phyloP scores from a whole-genome alignment of 1,139 yeast species.

The Saccharomycopsis hybrid region DNA sequence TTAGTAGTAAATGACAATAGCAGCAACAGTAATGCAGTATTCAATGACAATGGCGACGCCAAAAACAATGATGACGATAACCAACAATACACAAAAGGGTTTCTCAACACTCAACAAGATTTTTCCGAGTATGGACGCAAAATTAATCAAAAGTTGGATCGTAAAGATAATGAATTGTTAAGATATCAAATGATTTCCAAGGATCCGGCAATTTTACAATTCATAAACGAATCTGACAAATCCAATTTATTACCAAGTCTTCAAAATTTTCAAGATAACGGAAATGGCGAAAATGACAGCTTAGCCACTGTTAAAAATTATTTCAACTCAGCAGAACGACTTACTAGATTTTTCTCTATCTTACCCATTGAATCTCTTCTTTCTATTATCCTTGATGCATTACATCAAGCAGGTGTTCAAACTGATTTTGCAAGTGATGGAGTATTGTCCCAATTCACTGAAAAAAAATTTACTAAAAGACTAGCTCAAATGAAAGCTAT shows the following conservation, averaged over 20 bases:
- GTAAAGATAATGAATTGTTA: conserved; percentile 29
- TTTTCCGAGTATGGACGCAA: conserved; percentile 23
- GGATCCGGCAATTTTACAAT: conserved; percentile 49
- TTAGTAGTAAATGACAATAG: too few species aligned
- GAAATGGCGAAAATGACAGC: too few species aligned
- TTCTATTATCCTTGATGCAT: conserved; percentile 34
- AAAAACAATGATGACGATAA: too few species aligned
- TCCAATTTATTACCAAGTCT: not conserved
- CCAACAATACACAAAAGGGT: too few species aligned
- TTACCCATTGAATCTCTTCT: conserved; percentile 38
- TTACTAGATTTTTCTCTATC: conserved; percentile 45
- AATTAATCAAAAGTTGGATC: conserved; percentile 26
- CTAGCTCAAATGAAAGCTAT: not conserved
- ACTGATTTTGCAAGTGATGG: conserved; percentile 22
- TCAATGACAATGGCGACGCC: conserved; percentile 29
- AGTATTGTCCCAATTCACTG: conserved; percentile 19
- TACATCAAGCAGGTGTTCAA: conserved; percentile 36
- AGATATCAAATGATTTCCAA: conserved; percentile 35
- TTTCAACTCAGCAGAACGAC: conserved; percentile 33
- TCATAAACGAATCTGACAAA: conserved; percentile 27
- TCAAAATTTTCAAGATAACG: not conserved
- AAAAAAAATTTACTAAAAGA: conserved; percentile 6
- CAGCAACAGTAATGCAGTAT: not conserved
- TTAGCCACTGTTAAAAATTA: conserved; percentile 12
- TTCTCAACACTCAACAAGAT: conserved; percentile 31